Base-by-base conservation (phyloP, 257 asterid species). In the Voacanga thouarsii region DNA sequence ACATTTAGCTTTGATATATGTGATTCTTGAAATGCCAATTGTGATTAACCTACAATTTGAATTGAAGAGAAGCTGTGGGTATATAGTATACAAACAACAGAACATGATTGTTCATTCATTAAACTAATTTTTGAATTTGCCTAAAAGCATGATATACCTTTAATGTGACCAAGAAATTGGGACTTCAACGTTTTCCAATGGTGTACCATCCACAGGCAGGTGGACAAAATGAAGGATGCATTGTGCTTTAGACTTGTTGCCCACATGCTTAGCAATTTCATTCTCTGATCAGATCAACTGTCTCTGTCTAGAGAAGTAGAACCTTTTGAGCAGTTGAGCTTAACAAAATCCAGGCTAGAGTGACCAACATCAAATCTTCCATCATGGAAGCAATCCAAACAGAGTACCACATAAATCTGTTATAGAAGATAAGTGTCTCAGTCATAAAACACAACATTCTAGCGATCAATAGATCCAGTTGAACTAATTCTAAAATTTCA, bases 261-360 rank as follows among this genome's bases (percentile, higher is more conserved):
- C 97, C n/a, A 95, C 98, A 71, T 93, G 98, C 80, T 89, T 96
- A 3, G 97, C 96, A 80, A 95, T 85, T 87, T 87, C 91, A 82
- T 86, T 87, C 99, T 98, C 84, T 92, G 96, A 84, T 93, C 97
- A 78, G 86, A 87, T 98, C 99, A 95, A 83, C 86, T 89, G 79
- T 90, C 96, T 78, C 92, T 97, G 81, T 91, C 97, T 78, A 80
- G 88, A 84, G 87, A 91, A 77, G 87, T 91, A 79, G 85, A 88
- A 72, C 89, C 91, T 83, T 88, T 88, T 81, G 86, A 74, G 74
- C 92, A 86, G 77, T 88, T 89, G 73, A 81, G 92, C 88, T 94
- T 95, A 70, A 87, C 81, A 78, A 91, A 95, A 81, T 95, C 99
- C 82, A 93, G 83, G 86, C 97, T 93, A 75, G 97, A 95, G 85